Base-by-base conservation (phyloP, 225 moss, liverwort and hornwort species). In the Bryum argenteum region DNA sequence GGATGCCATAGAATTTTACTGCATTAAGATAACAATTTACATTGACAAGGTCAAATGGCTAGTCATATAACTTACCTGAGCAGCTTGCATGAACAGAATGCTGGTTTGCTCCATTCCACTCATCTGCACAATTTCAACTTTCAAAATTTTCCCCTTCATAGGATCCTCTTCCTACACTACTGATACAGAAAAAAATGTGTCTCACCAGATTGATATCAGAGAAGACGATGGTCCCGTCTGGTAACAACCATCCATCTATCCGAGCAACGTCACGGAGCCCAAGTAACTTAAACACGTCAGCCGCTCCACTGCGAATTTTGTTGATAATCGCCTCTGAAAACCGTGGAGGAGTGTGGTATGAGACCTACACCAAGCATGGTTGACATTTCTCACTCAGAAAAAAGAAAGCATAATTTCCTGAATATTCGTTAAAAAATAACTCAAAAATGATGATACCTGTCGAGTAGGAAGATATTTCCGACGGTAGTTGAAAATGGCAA, bases 31-130 rank as follows among this genome's bases (percentile, higher is more conserved):
- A 52, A 20, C 5, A 59, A 37, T 20, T 58, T 69, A 57, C 38
- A 22, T 63, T 77, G 63, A 67, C 16, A 53, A 73, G 56, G 17
- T 62, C 57, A 33, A 63, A 66, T 67, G 44, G 26, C 38, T 37
- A 7, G 41, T 24, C 19, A 65, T 48, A 57, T n/a, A 26, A 22
- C 67, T 70, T 72, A 95, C 95, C 89, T 85, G 87, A 38, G 96
- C 90, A 78, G 91, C 91, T 83, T 97, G 96, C 80, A 94, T 90
- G 73, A 97, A 97, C 10, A 97, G 77, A 70, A 97, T 90, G 82
- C 96, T 97, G 55, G 96, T 97, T 78, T 97, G 96, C 90, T 97
- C 96, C 96, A 97, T 97, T 79, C 96, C 96, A 80, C 93, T 97
- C 79, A 94, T 80, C 95, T 95, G 86, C 81, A 70, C 50, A 16